Conservation (phyloP, 345 rosid species). For the Turritis glabra region DNA sequence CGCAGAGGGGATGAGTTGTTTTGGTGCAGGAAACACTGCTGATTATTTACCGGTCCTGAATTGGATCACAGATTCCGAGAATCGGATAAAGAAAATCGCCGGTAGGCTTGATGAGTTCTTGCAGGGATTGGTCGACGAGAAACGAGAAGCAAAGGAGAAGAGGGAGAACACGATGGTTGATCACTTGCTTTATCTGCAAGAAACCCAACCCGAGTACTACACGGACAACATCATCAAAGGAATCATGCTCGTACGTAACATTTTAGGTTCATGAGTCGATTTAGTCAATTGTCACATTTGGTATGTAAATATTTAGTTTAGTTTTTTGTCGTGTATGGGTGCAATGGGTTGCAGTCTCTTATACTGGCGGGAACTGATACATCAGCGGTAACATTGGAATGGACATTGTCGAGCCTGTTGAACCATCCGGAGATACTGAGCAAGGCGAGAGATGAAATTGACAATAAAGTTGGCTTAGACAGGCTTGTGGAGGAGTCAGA, state of each 20-base stretch:
- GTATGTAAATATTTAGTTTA: not conserved
- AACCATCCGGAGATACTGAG: constrained; percentile 39
- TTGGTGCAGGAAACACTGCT: constrained; percentile 36
- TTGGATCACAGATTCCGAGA: constrained; percentile 41
- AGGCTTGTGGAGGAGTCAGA: constrained; percentile 41
- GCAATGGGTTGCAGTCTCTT: constrained; percentile 22
- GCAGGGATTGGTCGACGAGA: constrained; percentile 55
- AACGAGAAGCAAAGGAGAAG: constrained; percentile 23
- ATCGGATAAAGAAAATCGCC: constrained; percentile 23
- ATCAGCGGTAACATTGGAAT: constrained; percentile 46
- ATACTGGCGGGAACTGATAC: constrained; percentile 51
- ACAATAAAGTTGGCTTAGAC: constrained; percentile 31
- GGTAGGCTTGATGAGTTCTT: constrained; percentile 41
- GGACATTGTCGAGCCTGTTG: constrained; percentile 48
- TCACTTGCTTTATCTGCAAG: constrained; percentile 53
- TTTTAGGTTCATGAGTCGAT: not conserved
- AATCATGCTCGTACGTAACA: constrained; percentile 27
- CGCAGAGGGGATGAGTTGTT: constrained; percentile 14
- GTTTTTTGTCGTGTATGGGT: not conserved
- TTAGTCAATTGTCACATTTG: not conserved
- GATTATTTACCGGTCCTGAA: constrained; percentile 48
- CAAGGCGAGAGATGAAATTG: constrained; percentile 41
- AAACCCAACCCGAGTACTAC: constrained; percentile 49
- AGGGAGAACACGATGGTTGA: constrained; percentile 41
- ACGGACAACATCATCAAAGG: constrained; percentile 53